A percentile compares a stretch with the other conserved stretches of the same genome.
Evolutionary conservation across 768 basidiomycete species (phyloP).

Genomic region (Lentinula raphanica): DNA sequence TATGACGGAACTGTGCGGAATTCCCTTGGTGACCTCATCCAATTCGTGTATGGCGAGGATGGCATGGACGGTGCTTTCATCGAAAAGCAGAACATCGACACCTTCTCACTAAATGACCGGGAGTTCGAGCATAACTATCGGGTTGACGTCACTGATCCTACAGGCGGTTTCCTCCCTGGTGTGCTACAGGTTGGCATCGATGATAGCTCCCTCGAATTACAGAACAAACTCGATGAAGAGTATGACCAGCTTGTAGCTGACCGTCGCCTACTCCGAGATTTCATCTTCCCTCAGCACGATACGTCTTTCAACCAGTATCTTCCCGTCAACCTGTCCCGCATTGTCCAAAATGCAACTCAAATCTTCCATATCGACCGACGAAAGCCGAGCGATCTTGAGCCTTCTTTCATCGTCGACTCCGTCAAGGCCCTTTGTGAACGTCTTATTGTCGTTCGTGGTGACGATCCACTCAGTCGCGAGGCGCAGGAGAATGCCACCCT

Average conservation of each 20-base stretch:
- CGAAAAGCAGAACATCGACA: slow-evolving; percentile 91
- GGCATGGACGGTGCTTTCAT: slow-evolving; percentile 99
- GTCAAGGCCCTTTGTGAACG: slow-evolving; percentile 72
- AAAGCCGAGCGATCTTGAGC: slow-evolving; percentile 89
- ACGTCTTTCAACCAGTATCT: slow-evolving; percentile 75
- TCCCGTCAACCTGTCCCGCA: slow-evolving; percentile 92
- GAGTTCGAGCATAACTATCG: slow-evolving; percentile 90
- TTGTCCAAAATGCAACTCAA: slow-evolving; percentile 91
- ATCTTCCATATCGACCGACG: slow-evolving; percentile 96
- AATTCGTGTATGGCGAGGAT: slow-evolving; percentile 97
- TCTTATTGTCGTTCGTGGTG: slow-evolving; percentile 83
- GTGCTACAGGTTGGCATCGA: slow-evolving; percentile 86
- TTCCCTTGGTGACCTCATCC: slow-evolving; percentile 91
- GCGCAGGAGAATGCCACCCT: slow-evolving; percentile 87
- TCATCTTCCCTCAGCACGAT: slow-evolving; percentile 77
- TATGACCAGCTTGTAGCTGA: slow-evolving; percentile 63
- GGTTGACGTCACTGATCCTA: slow-evolving; percentile 88
- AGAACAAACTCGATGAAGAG: slow-evolving; percentile 64
- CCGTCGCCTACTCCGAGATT: slow-evolving; percentile 69
- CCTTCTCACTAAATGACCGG: slow-evolving; percentile 73
- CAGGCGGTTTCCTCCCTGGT: slow-evolving; percentile 73
- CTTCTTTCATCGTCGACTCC: slow-evolving; percentile 77
- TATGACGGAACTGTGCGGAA: slow-evolving; percentile 98
- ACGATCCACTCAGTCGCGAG: slow-evolving; percentile 66
- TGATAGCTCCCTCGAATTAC: slow-evolving; percentile 65